A percentile compares a stretch with the other conserved stretches of the same genome.
These are phyloP conservation scores for Yarrowia deformans DNA, from an alignment of 805 yeast genomes.

Conservation along the genomic window DNA sequence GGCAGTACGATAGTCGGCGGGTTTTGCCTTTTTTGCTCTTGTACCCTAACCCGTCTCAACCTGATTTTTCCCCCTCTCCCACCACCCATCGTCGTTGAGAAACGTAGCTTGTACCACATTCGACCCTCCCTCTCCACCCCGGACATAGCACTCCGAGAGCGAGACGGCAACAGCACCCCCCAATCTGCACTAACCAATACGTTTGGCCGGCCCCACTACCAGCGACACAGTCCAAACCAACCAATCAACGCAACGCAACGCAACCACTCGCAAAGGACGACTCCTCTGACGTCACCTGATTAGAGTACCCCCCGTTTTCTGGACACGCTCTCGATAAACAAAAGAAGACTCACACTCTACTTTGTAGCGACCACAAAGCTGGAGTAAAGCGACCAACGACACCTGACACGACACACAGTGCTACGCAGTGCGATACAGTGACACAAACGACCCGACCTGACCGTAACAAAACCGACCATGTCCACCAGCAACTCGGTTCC, in stretches of 20 bases:
- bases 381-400: too few species aligned
- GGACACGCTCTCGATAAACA: neutral
- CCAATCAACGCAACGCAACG: too few species aligned
- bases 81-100: conserved; percentile 39
- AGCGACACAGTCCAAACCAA: neutral
- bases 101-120: conserved; percentile 36
- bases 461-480: conserved; percentile 1
- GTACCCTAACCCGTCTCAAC: conserved; percentile 36
- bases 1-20: conserved; percentile 25
- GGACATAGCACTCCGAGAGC: conserved; percentile 20
- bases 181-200: neutral
- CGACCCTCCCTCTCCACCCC: conserved; percentile 11
- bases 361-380: conserved; percentile 1
- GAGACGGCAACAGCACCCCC: neutral
- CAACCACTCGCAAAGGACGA: too few species aligned
- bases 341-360: neutral
- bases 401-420: too few species aligned
- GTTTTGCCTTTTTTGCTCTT: conserved; percentile 33
- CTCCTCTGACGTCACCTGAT: neutral
- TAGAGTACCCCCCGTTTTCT: neutral
- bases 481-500: conserved; percentile 35
- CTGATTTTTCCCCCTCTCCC: conserved; percentile 39
- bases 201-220: conserved; percentile 32
- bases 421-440: neutral
- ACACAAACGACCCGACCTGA: neutral